Evolutionary conservation across 371 early-diverging fungal genomes (phyloP).

Genomic region (Lichtheimia ornata): DNA sequence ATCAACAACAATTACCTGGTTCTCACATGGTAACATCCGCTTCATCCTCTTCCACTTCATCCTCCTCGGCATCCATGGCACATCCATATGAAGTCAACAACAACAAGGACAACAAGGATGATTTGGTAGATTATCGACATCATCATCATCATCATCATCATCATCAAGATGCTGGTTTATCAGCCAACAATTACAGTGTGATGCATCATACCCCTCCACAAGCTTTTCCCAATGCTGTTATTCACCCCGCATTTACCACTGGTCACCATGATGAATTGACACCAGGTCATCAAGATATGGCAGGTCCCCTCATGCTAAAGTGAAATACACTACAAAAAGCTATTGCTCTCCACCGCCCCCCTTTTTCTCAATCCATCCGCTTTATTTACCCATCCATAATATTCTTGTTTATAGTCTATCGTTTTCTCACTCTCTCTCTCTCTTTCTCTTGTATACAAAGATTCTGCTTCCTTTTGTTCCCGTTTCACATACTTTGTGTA

Average conservation of each 20-base stretch:
- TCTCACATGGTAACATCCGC: slow-evolving; percentile 4
- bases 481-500: too few species aligned
- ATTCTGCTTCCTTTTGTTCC: too few species aligned
- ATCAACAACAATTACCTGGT: neutral
- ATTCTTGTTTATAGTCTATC: too few species aligned
- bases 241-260: slow-evolving; percentile 9
- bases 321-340: neutral
- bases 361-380: too few species aligned
- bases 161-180: slow-evolving; percentile 16
- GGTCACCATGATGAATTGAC: slow-evolving; percentile 16
- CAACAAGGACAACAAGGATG: neutral
- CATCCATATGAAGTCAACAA: neutral
- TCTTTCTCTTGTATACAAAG: too few species aligned
- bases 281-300: slow-evolving; percentile 10
- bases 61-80: slow-evolving; percentile 1
- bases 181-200: slow-evolving; percentile 25
- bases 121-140: slow-evolving; percentile 6
- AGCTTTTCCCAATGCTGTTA: slow-evolving; percentile 19
- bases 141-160: slow-evolving; percentile 6
- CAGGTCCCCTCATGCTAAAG: slow-evolving; percentile 32
- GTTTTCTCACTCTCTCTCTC: too few species aligned
- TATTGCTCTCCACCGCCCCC: neutral
- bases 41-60: slow-evolving; percentile 3
- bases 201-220: slow-evolving; percentile 10
- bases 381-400: too few species aligned